Evolutionary conservation across 768 basidiomycete species (phyloP), one percentile per base, ranked within the genome.

Genomic region (Tubosaeta sp.): DNA sequence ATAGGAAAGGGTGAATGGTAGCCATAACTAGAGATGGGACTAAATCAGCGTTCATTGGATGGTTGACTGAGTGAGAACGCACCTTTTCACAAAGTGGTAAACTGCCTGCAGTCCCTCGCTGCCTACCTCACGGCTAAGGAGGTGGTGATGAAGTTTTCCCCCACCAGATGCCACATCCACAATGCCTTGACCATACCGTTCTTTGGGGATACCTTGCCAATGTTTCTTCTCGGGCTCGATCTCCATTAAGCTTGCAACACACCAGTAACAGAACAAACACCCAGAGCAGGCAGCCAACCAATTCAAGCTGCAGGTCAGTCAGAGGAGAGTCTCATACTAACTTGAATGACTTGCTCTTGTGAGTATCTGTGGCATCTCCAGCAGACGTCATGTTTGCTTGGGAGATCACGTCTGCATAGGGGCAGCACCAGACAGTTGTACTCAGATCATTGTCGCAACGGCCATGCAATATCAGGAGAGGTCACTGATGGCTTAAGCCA

Each of bases 401-500:
- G 5, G 75, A 77, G 10, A 85, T 68, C 1, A 85, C 84, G 51
- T 83, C 77, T 5, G 74, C 56, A 84, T 86, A 37, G 88, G 75
- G 0, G 75, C 67, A 12, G 59, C 48, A 3, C 76, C 74, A 5
- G 69, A 65, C 16, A 74, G 71, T 5, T 76, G 64, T 76, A 26
- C 78, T 76, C 27, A 79, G 27, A 89, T 77, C 78, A 93, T 84
- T 29, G 84, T 86, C n/a, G 91, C 89, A 16, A 97, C 90, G 1
- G 88, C 86, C 90, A 97, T 95, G 46, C 89, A 82, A 68, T 97
- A 98, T 33, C 95, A 79, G 0, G 97, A 93, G 29, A 99, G 79
- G 70, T 99, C 97, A 22, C 97, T 95, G 14, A 99, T 83, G 4
- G 95, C 92, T 67, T 99, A 47, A 98, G 81, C 97, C 97, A 99